Conservation (phyloP, 768 basidiomycete species). For the Podaxis rugospora region DNA sequence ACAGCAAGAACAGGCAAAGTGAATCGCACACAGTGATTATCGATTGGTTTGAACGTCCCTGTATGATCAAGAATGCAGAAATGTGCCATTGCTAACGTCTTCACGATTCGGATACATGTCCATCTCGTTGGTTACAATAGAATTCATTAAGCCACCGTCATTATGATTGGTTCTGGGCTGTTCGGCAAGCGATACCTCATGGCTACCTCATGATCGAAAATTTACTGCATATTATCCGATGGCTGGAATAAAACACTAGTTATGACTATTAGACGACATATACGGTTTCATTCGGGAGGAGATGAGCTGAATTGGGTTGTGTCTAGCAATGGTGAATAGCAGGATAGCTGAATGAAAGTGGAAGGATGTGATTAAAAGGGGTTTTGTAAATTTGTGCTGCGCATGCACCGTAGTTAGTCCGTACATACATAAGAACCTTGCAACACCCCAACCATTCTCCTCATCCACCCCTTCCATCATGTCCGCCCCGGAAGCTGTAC, state of each 20-base stretch:
- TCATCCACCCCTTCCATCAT: slow-evolving; percentile 20
- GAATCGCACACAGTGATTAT: background rate
- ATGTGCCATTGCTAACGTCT: background rate
- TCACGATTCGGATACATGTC: background rate
- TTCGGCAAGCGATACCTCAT: background rate
- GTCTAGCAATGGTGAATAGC: background rate
- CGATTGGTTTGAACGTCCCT: background rate
- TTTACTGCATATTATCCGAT: background rate
- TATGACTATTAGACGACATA: background rate
- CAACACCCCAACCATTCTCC: background rate
- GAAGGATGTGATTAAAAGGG: background rate
- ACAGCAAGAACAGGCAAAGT: slow-evolving; percentile 53
- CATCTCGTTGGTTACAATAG: background rate
- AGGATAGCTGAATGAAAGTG: background rate
- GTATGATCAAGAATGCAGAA: background rate
- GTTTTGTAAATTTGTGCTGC: slow-evolving; percentile 6
- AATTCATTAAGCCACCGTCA: background rate
- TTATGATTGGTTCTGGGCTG: background rate
- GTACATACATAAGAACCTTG: background rate
- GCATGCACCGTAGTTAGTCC: background rate
- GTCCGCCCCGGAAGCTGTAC: slow-evolving; percentile 35
- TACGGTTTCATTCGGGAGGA: background rate
- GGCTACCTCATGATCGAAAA: slow-evolving; percentile 1
- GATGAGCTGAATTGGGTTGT: background rate
- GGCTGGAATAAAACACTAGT: background rate